A percentile compares a stretch with the other conserved stretches of the same genome.
phyloP scores from a whole-genome alignment of 176 grass and related monocot genomes.

The Lolium multiflorum region DNA sequence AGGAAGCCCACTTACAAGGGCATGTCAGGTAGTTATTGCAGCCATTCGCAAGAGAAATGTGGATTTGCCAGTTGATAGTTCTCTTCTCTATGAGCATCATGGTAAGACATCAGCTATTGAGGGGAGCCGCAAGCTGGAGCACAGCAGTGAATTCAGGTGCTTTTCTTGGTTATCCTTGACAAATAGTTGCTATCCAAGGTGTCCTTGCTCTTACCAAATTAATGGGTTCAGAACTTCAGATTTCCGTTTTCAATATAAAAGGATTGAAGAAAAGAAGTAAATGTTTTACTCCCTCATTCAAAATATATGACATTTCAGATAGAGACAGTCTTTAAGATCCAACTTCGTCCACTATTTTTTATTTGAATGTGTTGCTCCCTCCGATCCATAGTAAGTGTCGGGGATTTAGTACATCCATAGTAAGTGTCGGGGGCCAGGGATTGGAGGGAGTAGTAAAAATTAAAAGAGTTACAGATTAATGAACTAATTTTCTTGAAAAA shows the following conservation, averaged over 20 bases:
- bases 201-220: slow-evolving; percentile 2
- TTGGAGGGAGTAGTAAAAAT: no score
- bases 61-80: slow-evolving; percentile 61
- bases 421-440: no score
- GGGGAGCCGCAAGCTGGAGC: slow-evolving; percentile 73
- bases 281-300: not conserved
- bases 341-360: not conserved
- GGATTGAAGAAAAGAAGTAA: not conserved
- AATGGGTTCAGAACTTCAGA: not conserved
- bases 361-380: not conserved
- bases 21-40: slow-evolving; percentile 82
- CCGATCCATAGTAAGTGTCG: no score
- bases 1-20: slow-evolving; percentile 85
- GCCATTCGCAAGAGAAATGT: slow-evolving; percentile 64
- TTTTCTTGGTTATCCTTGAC: slow-evolving; percentile 34
- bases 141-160: slow-evolving; percentile 77
- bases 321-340: not conserved
- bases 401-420: no score
- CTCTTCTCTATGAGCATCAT: slow-evolving; percentile 73
- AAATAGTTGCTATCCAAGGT: slow-evolving; percentile 23
- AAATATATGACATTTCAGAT: not conserved
- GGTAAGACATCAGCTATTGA: slow-evolving; percentile 63
- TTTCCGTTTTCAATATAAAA: not conserved
- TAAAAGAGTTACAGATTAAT: not conserved
- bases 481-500: not conserved